A percentile compares a stretch with the other conserved stretches of the same genome.
phyloP scores from a whole-genome alignment of 768 basidiomycete genomes.

The Russula sp. region DNA sequence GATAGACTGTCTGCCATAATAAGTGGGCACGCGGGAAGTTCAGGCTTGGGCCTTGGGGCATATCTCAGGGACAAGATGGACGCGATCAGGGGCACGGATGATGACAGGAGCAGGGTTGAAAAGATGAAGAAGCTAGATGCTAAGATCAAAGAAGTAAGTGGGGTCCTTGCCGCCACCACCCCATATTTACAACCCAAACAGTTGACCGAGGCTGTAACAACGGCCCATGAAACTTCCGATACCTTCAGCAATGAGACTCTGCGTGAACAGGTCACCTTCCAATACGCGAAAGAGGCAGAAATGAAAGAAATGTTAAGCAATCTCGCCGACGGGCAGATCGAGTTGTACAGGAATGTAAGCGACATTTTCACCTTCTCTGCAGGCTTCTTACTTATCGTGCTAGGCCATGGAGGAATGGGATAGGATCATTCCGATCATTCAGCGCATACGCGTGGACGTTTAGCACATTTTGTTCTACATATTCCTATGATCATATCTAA shows the following conservation, averaged over 20 bases:
- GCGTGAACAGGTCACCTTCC: slow-evolving; percentile 85
- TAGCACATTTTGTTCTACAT: slow-evolving; percentile 34
- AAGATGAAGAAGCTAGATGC: slow-evolving; percentile 88
- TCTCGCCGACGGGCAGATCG: slow-evolving; percentile 91
- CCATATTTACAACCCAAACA: slow-evolving; percentile 30
- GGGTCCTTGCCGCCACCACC: neutral
- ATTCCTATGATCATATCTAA: slow-evolving; percentile 19
- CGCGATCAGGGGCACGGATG: slow-evolving; percentile 85
- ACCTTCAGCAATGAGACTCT: slow-evolving; percentile 95
- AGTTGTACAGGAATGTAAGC: slow-evolving; percentile 80
- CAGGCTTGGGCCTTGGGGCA: slow-evolving; percentile 75
- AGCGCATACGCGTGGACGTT: slow-evolving; percentile 90
- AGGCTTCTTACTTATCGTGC: slow-evolving; percentile 3
- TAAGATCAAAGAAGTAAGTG: slow-evolving; percentile 89
- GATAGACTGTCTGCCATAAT: slow-evolving; percentile 88
- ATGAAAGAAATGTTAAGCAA: slow-evolving; percentile 94
- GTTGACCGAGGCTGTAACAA: slow-evolving; percentile 95
- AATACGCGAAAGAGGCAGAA: slow-evolving; percentile 85
- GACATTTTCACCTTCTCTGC: neutral
- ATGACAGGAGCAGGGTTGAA: slow-evolving; percentile 88
- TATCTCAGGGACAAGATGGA: slow-evolving; percentile 94
- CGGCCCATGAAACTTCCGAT: slow-evolving; percentile 91
- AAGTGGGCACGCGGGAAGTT: slow-evolving; percentile 81
- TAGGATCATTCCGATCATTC: slow-evolving; percentile 85
- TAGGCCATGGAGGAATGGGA: slow-evolving; percentile 98